Percentiles rank a stretch among this genome's conserved stretches.
phyloP scores from a whole-genome alignment of 306 rosid genomes.

The Quercus wislizeni region DNA sequence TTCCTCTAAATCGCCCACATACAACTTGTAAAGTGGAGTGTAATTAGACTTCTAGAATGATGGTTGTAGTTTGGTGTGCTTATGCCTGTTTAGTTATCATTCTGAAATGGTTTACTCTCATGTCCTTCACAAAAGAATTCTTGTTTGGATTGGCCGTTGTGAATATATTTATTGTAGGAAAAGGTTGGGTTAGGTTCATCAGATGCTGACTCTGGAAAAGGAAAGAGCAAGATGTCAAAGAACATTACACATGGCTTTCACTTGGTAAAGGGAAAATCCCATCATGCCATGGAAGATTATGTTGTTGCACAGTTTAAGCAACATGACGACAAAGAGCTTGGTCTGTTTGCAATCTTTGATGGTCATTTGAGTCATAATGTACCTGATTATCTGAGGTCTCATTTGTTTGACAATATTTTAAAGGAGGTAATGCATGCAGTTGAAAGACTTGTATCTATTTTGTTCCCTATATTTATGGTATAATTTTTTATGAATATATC shows the following conservation, averaged over 20 bases:
- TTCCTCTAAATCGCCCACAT: too few species aligned
- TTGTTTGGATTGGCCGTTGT: constrained; percentile 6
- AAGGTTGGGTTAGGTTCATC: constrained; percentile 70
- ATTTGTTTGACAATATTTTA: constrained; percentile 77
- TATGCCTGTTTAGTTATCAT: neutral
- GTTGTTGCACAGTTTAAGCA: constrained; percentile 78
- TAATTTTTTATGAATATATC: neutral
- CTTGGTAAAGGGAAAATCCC: constrained; percentile 79
- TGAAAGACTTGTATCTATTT: neutral
- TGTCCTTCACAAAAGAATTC: neutral
- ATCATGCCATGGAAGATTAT: constrained; percentile 89
- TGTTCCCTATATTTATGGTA: neutral
- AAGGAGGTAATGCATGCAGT: constrained; percentile 55
- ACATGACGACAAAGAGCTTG: constrained; percentile 72
- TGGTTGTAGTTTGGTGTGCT: neutral
- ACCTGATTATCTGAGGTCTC: constrained; percentile 63
- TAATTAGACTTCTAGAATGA: neutral
- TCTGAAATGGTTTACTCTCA: neutral
- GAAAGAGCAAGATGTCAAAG: constrained; percentile 93
- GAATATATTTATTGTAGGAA: constrained; percentile 54
- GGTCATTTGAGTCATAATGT: constrained; percentile 87
- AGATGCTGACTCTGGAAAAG: constrained; percentile 91
- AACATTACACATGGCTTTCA: constrained; percentile 78
- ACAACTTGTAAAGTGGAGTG: neutral
- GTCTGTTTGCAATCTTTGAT: constrained; percentile 91